Evolutionary conservation across 768 basidiomycete species (phyloP), one percentile per base, ranked within the genome.

Genomic region (Pisolithus albus): DNA sequence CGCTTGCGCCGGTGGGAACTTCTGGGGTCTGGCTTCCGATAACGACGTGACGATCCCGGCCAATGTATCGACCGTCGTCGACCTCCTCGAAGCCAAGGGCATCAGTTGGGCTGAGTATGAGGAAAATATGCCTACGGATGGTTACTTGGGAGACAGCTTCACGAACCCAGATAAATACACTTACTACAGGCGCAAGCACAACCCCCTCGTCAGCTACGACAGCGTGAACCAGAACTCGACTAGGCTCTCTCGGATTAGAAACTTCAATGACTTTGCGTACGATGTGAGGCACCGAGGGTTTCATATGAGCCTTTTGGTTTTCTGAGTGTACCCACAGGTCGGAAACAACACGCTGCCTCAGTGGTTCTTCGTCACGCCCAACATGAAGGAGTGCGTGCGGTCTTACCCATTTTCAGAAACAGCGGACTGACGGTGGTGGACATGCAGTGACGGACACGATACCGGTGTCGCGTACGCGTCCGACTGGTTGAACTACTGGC

Each of bases 91-190:
- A 48, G 64, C 70, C 24, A 80, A 79, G 60, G 72, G 68, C 40
- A 74, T 84, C 38, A 76, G 76, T 9, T 85, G 83, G 83, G 76
- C 73, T 0, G 72, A 75, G 21, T 85, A 84, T 59, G 73, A 80
- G 59, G 81, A 84, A 58, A 75, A 74, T 55, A 70, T 82, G 73
- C 79, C 79, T 0, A 59, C 56, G 4, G 75, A 77, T 47, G 80
- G 75, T 0, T 81, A 70, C 48, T 59, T 54, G 23, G 76, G 71
- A 7, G 74, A 66, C 63, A 67, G 67, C 58, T 72, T 57, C 43
- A 56, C 43, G 50, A 66, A 56, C 54, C 30, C 55, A 11, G 51
- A 60, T 37, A 59, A 58, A 7, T 78, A 79, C 60, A 68, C 67
- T 4, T 80, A 73, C 67, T 79, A 80, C 52, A 70, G 72, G 45